Base-by-base conservation (phyloP, 192 early-diverging fungal species). In the Linnemannia elongata region DNA sequence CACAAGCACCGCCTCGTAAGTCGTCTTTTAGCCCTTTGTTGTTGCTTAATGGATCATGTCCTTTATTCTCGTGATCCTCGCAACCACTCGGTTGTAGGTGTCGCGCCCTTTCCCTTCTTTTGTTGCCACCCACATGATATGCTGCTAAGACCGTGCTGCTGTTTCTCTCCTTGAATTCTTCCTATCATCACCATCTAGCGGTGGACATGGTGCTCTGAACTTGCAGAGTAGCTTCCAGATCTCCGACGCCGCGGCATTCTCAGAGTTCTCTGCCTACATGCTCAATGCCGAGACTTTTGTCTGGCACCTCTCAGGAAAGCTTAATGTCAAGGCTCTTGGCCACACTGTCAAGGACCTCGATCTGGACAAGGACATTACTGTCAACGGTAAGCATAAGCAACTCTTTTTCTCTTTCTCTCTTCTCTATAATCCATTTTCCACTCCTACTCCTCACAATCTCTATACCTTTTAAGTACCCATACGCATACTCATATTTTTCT, bases 281-380 rank as follows among this genome's bases (percentile, higher is more conserved):
- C 78, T 92, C 74, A 81, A 81, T 54, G 45, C 76, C 20, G 72
- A 89, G 42, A 75, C 47, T 13, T 91, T 92, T 68, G 76, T 81
- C 0, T 92, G 91, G 91, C 84, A 90, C 47, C 69, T 92, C 52
- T 78, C 88, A 69, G 89, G 90, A 55, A 72, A 82, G 30, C 42
- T 87, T 20, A 78, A 86, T 27, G 88, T 92, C 60, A 90, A 83
- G 73, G 89, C 89, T 69, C 82, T 90, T 24, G 81, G 88, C 1
- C 81, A 81, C 57, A 90, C 85, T 55, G 84, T 89, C 63, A 87
- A 89, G 57, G 85, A 87, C 9, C 83, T 93, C 76, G 45, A 85
- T 35, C 76, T 94, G 22, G 78, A 79, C 73, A 94, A 94, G 74
- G 82, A 90, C 47, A 80, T 94, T 41, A 88, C 79, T 9, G 75